Conservation (phyloP, 192 early-diverging fungal species). For the Backusella parvicylindrica region DNA sequence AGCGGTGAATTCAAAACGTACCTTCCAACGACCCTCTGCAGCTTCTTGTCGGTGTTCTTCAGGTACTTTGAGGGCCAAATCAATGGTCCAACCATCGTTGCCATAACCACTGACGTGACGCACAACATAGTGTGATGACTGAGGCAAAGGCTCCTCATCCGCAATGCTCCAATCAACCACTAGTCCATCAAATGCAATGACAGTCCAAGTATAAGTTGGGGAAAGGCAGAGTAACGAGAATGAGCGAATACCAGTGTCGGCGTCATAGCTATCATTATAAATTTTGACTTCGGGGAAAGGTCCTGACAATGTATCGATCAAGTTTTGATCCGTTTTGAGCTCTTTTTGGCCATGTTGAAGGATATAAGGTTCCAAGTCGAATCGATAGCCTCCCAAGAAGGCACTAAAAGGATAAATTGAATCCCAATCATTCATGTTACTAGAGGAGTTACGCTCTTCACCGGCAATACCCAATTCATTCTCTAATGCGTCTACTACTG, state of each 20-base stretch:
- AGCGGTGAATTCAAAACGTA: conserved; percentile 47
- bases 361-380: conserved; percentile 43
- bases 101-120: conserved; percentile 50
- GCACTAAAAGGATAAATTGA: conserved; percentile 62
- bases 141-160: conserved; percentile 30
- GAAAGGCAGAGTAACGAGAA: conserved; percentile 43
- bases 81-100: conserved; percentile 44
- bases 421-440: conserved; percentile 52
- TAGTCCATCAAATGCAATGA: conserved; percentile 57
- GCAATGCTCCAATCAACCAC: conserved; percentile 56
- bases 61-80: conserved; percentile 40
- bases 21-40: conserved; percentile 22
- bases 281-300: conserved; percentile 37
- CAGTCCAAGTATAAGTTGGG: conserved; percentile 58
- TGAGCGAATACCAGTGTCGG: conserved; percentile 39
- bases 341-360: conserved; percentile 34
- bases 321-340: conserved; percentile 5
- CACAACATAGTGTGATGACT: conserved; percentile 42
- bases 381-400: conserved; percentile 50
- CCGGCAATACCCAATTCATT: conserved; percentile 34
- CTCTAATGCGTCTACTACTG: conserved; percentile 41
- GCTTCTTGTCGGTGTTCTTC: conserved; percentile 26
- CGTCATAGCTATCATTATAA: conserved; percentile 42
- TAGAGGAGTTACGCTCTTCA: conserved; percentile 16
- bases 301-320: conserved; percentile 18